Conservation (phyloP, 169 alveolate genomes). For the Perkinsus chesapeaki region DNA sequence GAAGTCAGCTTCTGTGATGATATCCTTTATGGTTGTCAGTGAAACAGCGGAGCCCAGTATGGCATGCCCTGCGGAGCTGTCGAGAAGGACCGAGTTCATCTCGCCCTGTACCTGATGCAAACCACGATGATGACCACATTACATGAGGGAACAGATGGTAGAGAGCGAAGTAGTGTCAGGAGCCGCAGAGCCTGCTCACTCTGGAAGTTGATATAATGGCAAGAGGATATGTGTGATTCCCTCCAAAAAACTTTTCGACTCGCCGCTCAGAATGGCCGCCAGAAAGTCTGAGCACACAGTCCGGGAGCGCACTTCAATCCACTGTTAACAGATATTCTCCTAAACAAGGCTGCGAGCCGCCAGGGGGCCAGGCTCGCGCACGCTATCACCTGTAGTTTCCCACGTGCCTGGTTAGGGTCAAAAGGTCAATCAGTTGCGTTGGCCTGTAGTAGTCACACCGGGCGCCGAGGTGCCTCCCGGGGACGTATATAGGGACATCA, state of each 20-base stretch:
- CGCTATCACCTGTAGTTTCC: background rate
- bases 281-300: background rate
- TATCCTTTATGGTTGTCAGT: background rate
- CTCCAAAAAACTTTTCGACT: background rate
- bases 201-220: background rate
- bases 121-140: background rate
- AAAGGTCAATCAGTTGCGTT: background rate
- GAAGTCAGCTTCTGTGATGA: background rate
- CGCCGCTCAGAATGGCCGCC: constrained; percentile 8
- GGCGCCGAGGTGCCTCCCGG: background rate
- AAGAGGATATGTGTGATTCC: background rate
- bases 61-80: background rate
- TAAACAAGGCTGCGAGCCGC: too few species aligned
- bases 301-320: too few species aligned
- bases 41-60: background rate
- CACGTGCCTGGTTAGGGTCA: background rate
- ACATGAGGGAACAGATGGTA: too few species aligned
- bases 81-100: background rate
- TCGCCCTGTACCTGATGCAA: background rate
- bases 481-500: background rate
- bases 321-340: background rate
- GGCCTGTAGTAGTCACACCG: background rate
- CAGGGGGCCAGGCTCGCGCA: too few species aligned
- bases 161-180: too few species aligned
- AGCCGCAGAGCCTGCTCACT: background rate